Conservation (phyloP, 495 filamentous ascomycete genomes). For the Terfezia claveryi region DNA sequence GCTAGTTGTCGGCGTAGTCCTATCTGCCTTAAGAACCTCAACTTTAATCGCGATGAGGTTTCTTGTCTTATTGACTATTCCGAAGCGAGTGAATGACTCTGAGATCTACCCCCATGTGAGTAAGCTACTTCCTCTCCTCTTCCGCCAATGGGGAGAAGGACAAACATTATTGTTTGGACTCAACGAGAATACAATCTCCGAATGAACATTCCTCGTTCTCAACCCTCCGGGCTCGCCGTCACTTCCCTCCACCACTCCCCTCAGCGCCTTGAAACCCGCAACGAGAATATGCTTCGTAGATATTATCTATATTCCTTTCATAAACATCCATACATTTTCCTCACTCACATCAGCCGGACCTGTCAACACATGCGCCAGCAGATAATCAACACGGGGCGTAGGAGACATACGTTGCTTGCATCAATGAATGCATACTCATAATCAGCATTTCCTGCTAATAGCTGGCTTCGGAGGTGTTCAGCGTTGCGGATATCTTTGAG, state of each 20-base stretch:
- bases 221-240: constrained; percentile 35
- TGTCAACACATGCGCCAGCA: constrained; percentile 1
- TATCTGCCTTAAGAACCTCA: constrained; percentile 13
- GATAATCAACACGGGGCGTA: too few species aligned
- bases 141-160: neutral
- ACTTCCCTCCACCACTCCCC: constrained; percentile 9
- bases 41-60: constrained; percentile 61
- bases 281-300: constrained; percentile 51
- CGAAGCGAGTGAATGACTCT: constrained; percentile 73
- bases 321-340: neutral
- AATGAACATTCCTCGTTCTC: constrained; percentile 72
- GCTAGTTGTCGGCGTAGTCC: constrained; percentile 14
- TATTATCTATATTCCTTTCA: constrained; percentile 26
- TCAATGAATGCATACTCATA: constrained; percentile 93
- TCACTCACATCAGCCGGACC: neutral
- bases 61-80: constrained; percentile 46
- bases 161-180: constrained; percentile 67
- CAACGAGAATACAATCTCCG: constrained; percentile 70
- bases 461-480: constrained; percentile 51
- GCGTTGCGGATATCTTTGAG: constrained; percentile 61
- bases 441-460: constrained; percentile 53
- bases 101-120: constrained; percentile 39
- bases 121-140: neutral
- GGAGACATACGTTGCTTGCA: constrained; percentile 27
- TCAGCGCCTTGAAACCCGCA: constrained; percentile 58